Percentiles rank a stretch among this genome's conserved stretches.
Evolutionary conservation across 1,284 basidiomycete species (phyloP).

Genomic region (Ustilago cynodontis): DNA sequence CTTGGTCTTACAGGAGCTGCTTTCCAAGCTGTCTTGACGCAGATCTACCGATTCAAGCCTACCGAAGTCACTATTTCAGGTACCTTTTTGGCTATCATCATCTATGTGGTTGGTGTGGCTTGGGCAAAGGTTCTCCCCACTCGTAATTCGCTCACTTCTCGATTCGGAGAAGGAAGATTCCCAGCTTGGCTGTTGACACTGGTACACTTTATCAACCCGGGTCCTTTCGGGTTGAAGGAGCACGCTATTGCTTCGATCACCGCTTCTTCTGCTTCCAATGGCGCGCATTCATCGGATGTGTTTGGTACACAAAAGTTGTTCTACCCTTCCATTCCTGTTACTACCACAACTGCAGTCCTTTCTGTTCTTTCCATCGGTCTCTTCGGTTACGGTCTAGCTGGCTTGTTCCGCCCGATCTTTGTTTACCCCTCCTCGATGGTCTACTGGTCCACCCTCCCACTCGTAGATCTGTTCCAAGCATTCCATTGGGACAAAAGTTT

Average conservation of each 20-base stretch:
- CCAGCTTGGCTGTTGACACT: slow-evolving; percentile 70
- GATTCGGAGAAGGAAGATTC: slow-evolving; percentile 58
- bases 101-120: slow-evolving; percentile 74
- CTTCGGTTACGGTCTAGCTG: slow-evolving; percentile 77
- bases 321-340: slow-evolving; percentile 28
- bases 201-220: slow-evolving; percentile 75
- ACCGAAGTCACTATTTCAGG: slow-evolving; percentile 74
- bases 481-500: slow-evolving; percentile 70
- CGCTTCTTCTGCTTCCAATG: slow-evolving; percentile 72
- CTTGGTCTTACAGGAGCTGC: slow-evolving; percentile 76
- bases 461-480: slow-evolving; percentile 61
- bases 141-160: slow-evolving; percentile 67
- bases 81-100: slow-evolving; percentile 76
- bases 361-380: slow-evolving; percentile 78
- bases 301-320: slow-evolving; percentile 50
- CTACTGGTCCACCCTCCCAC: slow-evolving; percentile 62
- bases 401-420: slow-evolving; percentile 35
- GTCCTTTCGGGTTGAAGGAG: slow-evolving; percentile 75
- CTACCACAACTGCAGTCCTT: slow-evolving; percentile 74
- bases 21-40: slow-evolving; percentile 74
- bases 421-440: slow-evolving; percentile 69
- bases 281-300: slow-evolving; percentile 20
- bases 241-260: slow-evolving; percentile 77
- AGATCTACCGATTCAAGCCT: slow-evolving; percentile 75
- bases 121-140: slow-evolving; percentile 72